These are phyloP conservation scores for Cucurbita moschata DNA, from an alignment of 306 rosid genomes.

Conservation along the genomic window DNA sequence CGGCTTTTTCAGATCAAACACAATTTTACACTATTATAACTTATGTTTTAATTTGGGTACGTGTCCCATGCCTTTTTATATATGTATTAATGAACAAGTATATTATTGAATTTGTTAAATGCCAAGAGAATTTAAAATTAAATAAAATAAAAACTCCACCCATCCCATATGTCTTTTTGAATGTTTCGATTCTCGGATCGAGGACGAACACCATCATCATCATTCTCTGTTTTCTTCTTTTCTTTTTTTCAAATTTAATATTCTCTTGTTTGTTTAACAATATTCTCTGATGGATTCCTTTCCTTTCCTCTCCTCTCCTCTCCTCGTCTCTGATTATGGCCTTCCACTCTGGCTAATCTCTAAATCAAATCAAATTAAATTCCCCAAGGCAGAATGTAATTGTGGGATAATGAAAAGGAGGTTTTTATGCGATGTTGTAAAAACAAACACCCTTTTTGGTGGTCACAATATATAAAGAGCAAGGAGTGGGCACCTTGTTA, in stretches of 20 bases:
- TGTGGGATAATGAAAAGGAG: constrained; percentile 14
- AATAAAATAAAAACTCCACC: background rate
- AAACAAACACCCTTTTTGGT: constrained; percentile 25
- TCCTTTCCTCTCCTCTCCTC: background rate
- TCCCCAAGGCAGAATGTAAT: background rate
- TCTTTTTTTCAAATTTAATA: background rate
- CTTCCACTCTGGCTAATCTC: constrained; percentile 3
- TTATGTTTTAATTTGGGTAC: background rate
- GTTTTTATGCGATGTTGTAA: constrained; percentile 28
- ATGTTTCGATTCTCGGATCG: constrained; percentile 10
- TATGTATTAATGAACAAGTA: no score
- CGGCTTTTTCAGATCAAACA: background rate
- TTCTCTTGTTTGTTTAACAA: background rate
- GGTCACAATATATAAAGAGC: background rate
- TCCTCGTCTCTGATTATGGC: background rate
- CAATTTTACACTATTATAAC: no score
- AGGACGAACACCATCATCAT: constrained; percentile 9
- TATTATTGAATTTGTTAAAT: background rate
- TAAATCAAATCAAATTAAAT: background rate
- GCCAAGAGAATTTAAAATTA: background rate
- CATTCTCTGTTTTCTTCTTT: background rate
- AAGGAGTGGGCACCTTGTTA: constrained; percentile 38
- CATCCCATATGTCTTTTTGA: constrained; percentile 4
- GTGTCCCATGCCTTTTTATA: background rate
- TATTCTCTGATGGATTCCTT: background rate